These are phyloP conservation scores for Dianthus caryophyllus DNA, from an alignment of 148 eudicot species.

Conservation along the genomic window DNA sequence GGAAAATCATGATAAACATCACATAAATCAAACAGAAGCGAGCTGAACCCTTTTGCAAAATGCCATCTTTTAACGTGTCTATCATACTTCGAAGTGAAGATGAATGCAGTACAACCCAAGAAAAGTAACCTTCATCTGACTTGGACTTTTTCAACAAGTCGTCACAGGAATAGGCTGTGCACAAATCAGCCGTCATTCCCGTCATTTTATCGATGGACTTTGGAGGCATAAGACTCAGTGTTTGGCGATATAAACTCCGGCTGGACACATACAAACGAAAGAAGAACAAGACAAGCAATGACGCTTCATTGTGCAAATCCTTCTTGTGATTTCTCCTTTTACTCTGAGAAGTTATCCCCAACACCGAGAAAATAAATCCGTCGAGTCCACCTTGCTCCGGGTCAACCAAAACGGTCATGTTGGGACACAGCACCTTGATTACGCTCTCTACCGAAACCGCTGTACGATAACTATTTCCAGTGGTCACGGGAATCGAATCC, in stretches of 20 bases:
- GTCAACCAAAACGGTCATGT: constrained; percentile 45
- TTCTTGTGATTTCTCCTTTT: constrained; percentile 20
- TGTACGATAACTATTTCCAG: constrained; percentile 70
- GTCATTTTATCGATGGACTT: constrained; percentile 64
- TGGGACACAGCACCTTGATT: constrained; percentile 41
- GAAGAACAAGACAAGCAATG: constrained; percentile 54
- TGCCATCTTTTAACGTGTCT: constrained; percentile 33
- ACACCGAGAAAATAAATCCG: constrained; percentile 34
- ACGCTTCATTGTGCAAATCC: constrained; percentile 20
- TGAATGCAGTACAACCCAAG: constrained; percentile 63
- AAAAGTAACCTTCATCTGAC: constrained; percentile 60
- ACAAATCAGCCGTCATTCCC: constrained; percentile 46
- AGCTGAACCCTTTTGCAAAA: constrained; percentile 33
- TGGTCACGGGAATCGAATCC: constrained; percentile 62
- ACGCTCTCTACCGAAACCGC: constrained; percentile 55
- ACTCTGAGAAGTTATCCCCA: constrained; percentile 30
- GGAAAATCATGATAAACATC: constrained; percentile 63
- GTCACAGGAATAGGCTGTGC: constrained; percentile 54
- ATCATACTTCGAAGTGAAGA: constrained; percentile 52
- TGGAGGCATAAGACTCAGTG: constrained; percentile 67
- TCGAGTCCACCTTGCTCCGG: constrained; percentile 28
- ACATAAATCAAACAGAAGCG: constrained; percentile 55
- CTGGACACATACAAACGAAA: constrained; percentile 69
- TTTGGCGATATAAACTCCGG: constrained; percentile 66
- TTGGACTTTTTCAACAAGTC: constrained; percentile 59